Base-by-base conservation (phyloP, 2,329 filamentous ascomycete species). In the Septoria petroselini region DNA sequence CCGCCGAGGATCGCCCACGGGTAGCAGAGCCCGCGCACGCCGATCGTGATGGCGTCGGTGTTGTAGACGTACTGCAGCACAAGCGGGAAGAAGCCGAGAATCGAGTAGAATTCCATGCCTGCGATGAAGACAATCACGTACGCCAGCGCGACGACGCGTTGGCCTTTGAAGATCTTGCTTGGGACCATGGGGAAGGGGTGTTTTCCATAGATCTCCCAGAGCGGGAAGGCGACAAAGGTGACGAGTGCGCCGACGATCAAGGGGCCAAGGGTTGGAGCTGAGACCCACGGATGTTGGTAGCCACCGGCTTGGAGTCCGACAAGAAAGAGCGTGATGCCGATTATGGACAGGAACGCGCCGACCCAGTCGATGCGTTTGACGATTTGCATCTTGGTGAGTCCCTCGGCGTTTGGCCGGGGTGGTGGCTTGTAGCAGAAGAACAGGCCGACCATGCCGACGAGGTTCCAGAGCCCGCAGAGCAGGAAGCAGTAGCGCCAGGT, bases 61-160 rank as follows among this genome's bases (percentile, higher is more conserved):
- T 79, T 78, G 60, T 83, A 84, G 4, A 83, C 76, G 54, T 83
- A 83, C 66, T 79, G 81, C 0, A 79, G 74, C 62, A 84, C 76
- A 0, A 78, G 80, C 7, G 79, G 79, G 79, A 81, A 84, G 61
- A 84, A 80, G 62, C 77, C 71, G 17, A 78, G 61, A 5, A 68
- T 57, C n/a, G 45, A 60, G 58, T 67, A 63, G 66, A 71, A 62
- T 46, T 64, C 65, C 44, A 64, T 63, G 2, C 66, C 65, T 7
- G 55, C 58, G 38, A 69, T 63, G 52, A 67, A 65, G 3, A 66
- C 67, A 34, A 69, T 66, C 25, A 66, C 48, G 17, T 68, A 59
- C 0, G 65, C 67, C 6, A 69, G 54, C 17, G 57, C 54, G 2
- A 69, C 55, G 17, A 67, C 62, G 15, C 67, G 60, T 29, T 63